These are phyloP conservation scores for Neolecta irregularis DNA, from an alignment of 1,139 yeast genomes.

Conservation along the genomic window DNA sequence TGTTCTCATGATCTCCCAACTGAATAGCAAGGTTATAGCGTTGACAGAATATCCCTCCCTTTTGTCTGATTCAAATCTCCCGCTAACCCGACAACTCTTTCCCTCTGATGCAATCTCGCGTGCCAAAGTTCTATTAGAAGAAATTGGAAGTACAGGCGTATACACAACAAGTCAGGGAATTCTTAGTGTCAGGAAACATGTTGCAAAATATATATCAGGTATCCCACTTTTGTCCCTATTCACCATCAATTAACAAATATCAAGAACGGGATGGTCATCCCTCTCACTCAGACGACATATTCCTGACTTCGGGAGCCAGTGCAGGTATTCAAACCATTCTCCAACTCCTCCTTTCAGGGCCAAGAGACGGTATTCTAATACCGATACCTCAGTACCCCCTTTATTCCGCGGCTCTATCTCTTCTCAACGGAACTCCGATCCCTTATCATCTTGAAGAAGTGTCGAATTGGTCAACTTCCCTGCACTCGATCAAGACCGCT, in stretches of 20 bases:
- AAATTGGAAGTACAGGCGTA: conserved; percentile 79
- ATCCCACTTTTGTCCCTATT: background rate
- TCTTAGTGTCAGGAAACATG: conserved; percentile 48
- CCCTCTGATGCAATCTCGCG: conserved; percentile 61
- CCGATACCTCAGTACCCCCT: conserved; percentile 97
- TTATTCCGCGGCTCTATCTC: conserved; percentile 79
- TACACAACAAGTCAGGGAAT: conserved; percentile 90
- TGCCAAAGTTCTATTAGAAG: conserved; percentile 43
- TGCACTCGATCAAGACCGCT: conserved; percentile 44
- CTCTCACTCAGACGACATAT: conserved; percentile 56
- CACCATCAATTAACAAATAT: background rate
- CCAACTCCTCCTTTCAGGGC: conserved; percentile 51
- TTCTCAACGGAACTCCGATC: conserved; percentile 64
- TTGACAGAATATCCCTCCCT: conserved; percentile 72
- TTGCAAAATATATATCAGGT: conserved; percentile 56
- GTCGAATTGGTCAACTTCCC: conserved; percentile 69
- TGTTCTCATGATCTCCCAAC: background rate
- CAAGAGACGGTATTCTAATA: conserved; percentile 66
- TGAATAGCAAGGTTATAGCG: conserved; percentile 38
- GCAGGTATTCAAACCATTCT: conserved; percentile 69
- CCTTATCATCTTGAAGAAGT: conserved; percentile 80
- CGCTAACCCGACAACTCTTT: conserved; percentile 26
- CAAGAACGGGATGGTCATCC: conserved; percentile 47
- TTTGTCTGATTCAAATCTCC: conserved; percentile 25
- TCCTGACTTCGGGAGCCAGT: conserved; percentile 85